Evolutionary conservation across 106 monocot species (phyloP), one percentile per base, ranked within the genome.

Genomic region (Iris macrosiphon): DNA sequence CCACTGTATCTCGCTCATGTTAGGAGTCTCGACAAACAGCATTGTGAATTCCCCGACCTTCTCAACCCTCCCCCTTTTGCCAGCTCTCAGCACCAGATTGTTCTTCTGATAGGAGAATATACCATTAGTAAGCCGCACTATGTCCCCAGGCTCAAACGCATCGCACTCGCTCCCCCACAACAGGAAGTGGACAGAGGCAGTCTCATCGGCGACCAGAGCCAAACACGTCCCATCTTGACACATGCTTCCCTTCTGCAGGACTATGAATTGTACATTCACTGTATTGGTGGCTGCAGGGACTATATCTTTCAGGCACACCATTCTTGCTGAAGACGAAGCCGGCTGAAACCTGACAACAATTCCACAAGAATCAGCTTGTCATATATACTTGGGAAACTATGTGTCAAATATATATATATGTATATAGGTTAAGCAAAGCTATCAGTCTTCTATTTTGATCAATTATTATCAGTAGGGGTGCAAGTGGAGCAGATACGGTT

Each of bases 1-100:
- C 75, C 81, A 91, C 15, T 49, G 60, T 38, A 83, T 66, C 71
- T 90, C 90, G 6, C 89, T 96, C 82, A 96, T 83, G 53, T 96
- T 90, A 15, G 90, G 96, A 2, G 73, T 61, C 78, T 96, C 96
- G 2, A 86, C 96, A 59, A 98, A 90, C 8, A 68, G 6, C 96
- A 90, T 90, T 18, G 79, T 75, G 59, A 98, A 98, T 56, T 90
- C 86, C 6, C 96, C 86, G 5, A 83, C 66, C 71, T 90, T 98
- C 62, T 73, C 77, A 1, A 68, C 69, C 11, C 28, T 71, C 34
- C 96, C 96, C 42, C 49, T 79, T 60, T 75, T 86, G 12, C 96
- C 96, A 3, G 83, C 90, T 38, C 90, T 59, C 12, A 98, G 70
- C 53, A 83, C 72, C 20, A 90, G 72, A 22, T 70, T 87, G 51